Base-by-base conservation (phyloP, 2,329 filamentous ascomycete species). In the Gnomoniopsis sp. region DNA sequence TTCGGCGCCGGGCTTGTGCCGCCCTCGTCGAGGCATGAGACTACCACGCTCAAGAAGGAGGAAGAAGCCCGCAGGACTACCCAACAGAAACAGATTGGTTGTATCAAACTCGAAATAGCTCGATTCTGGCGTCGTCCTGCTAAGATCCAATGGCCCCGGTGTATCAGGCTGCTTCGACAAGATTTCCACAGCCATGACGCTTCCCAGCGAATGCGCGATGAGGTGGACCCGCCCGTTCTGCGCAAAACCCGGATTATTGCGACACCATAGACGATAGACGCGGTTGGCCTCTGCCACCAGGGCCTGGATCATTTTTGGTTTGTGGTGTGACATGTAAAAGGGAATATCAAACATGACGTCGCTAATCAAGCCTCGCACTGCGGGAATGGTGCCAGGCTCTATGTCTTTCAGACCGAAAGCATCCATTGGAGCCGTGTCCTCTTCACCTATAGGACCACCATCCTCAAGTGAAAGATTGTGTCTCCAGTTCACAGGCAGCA, bases 261-360 rank as follows among this genome's bases (percentile, higher is more conserved):
- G 82, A 69, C 93, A 97, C 95, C 95, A 99, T 1, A 98, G 81
- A 19, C 90, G 85, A 70, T 96, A 98, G n/a, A 99, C 90, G 6
- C 93, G 85, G 68, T 99, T 99, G 8, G 95, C 93, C 75, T 99
- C 95, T 59, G 83, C 83, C 44, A 96, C 88, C 50, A 97, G 87
- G 1, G 95, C 93, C 47, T 88, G 83, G 53, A 96, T 89, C 93
- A 99, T 98, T 72, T 92, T 96, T 3, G 88, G 85, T 68, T 98
- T 96, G 74, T 98, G 93, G 60, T 96, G 90, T 0, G 93, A 98
- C 75, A 99, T 88, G 75, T 98, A 99, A 70, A 96, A 98, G 0
- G 95, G 95, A 52, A 99, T 93, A 70, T 99, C 95, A 52, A 98
- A 88, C 91, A 99, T 97, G 66, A 99, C 91, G 71, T 99, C 95